Evolutionary conservation across 2,329 filamentous ascomycete genomes (phyloP), one percentile per base, ranked within the genome.

Genomic region (Furcasterigmium furcatum): DNA sequence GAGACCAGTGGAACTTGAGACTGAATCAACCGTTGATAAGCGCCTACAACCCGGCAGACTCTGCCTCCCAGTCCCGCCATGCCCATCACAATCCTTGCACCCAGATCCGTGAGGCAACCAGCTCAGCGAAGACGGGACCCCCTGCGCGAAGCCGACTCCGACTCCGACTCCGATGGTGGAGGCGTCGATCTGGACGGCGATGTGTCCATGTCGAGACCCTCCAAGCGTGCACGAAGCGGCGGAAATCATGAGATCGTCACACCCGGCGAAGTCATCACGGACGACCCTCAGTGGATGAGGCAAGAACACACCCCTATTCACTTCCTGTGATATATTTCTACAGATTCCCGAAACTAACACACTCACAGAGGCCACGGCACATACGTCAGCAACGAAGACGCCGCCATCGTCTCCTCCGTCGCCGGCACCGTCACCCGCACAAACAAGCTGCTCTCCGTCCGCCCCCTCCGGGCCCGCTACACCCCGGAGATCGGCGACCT

Each of bases 231-330:
- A 41, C 58, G 59, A 41, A 55, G 54, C 44, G 59, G 56, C 44
- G 54, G 58, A 22, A 57, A 59, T 47, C 57, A 68, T 57, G 70
- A 77, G 29, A 86, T 96, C 54, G 85, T 96, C 55, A 96, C 91
- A 1, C 92, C 92, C 1, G 94, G 92, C 59, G 88, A 95, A 62
- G 71, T 87, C 49, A 88, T 97, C 56, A 96, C 92, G 10, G 80
- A 85, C 53, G 91, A 96, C 66, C 79, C 90, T n/a, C 91, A 96
- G 74, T 97, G 90, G 90, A 97, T 97, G 92, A 83, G 83, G 80
- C 29, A 22, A 21, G 46, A 35, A 49, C 30, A 41, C 22, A n/a
- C 20, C 44, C 22, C n/a, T 39, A 27, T 42, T 22, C n/a, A 34
- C 34, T 21, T 18, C 36, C 5, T n/a, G n/a, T n/a, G n/a, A n/a